A percentile compares a stretch with the other conserved stretches of the same genome.
These are phyloP conservation scores for Teratosphaeria destructans DNA, from an alignment of 2,329 filamentous ascomycete genomes.

Conservation along the genomic window DNA sequence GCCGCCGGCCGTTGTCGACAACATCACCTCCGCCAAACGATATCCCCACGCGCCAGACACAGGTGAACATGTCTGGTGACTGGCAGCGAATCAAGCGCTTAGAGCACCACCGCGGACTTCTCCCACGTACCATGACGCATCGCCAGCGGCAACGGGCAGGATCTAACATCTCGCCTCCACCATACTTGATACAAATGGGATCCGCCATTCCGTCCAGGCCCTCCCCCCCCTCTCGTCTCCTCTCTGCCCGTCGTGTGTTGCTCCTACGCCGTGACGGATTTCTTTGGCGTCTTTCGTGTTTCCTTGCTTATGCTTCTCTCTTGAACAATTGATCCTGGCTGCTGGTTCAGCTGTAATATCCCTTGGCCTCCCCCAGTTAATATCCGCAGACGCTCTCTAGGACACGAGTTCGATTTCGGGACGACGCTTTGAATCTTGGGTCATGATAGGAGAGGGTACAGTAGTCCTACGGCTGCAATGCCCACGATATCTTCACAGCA, in stretches of 20 bases:
- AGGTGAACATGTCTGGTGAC: not conserved
- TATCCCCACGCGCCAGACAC: not conserved
- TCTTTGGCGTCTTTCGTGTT: slow-evolving; percentile 8
- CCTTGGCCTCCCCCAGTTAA: not conserved
- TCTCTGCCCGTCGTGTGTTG: not conserved
- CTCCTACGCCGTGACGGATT: slow-evolving; percentile 11
- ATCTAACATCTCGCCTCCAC: not conserved
- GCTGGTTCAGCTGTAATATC: slow-evolving; percentile 16
- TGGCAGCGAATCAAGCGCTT: not conserved
- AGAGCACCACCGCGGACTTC: not conserved
- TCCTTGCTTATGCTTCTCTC: slow-evolving; percentile 3
- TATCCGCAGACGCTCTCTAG: not conserved
- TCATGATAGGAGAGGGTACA: slow-evolving; percentile 5
- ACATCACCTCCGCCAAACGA: not conserved
- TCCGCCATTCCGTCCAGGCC: not conserved
- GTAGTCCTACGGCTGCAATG: slow-evolving; percentile 1
- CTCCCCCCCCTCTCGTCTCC: not conserved
- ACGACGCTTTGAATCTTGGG: not conserved
- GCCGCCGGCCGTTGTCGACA: not conserved
- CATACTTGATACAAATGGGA: slow-evolving; percentile 1
- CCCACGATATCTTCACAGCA: not conserved
- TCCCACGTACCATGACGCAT: not conserved
- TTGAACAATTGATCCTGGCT: slow-evolving; percentile 9
- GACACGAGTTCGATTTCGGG: not conserved
- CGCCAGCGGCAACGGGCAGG: not conserved